phyloP scores from a whole-genome alignment of 306 rosid species.

The Clitoria ternatea region DNA sequence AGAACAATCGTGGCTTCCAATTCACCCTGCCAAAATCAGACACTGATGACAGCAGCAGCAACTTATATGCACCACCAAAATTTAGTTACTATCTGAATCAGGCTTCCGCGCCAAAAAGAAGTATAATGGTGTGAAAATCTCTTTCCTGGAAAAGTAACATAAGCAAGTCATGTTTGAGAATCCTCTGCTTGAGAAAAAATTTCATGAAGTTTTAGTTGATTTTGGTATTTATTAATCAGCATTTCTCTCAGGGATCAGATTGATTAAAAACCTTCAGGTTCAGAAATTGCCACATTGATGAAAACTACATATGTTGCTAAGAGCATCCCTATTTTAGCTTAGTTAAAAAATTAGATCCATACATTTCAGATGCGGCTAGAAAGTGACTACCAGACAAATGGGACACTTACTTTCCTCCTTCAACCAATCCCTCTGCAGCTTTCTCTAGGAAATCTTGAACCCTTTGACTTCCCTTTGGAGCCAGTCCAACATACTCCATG shows the following conservation, averaged over 20 bases:
- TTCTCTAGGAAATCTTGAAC: conserved; percentile 88
- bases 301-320: background rate
- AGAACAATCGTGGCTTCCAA: conserved; percentile 10
- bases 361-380: background rate
- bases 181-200: background rate
- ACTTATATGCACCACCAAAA: background rate
- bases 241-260: background rate
- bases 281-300: background rate
- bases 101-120: conserved; percentile 95
- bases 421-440: conserved; percentile 93
- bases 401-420: conserved; percentile 94
- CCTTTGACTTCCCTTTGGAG: conserved; percentile 91
- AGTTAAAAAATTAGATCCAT: background rate
- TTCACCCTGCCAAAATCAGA: background rate
- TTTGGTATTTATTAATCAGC: background rate
- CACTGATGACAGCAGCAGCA: background rate
- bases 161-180: background rate
- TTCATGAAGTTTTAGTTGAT: background rate
- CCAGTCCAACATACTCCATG: conserved; percentile 68
- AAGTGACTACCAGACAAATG: background rate
- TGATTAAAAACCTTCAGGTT: background rate
- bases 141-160: conserved; percentile 54
- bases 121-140: conserved; percentile 93
- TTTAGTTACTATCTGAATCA: conserved; percentile 31
- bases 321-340: background rate